These are phyloP conservation scores for Fomitopsis palustris DNA, from an alignment of 1,284 basidiomycete species.

Conservation along the genomic window DNA sequence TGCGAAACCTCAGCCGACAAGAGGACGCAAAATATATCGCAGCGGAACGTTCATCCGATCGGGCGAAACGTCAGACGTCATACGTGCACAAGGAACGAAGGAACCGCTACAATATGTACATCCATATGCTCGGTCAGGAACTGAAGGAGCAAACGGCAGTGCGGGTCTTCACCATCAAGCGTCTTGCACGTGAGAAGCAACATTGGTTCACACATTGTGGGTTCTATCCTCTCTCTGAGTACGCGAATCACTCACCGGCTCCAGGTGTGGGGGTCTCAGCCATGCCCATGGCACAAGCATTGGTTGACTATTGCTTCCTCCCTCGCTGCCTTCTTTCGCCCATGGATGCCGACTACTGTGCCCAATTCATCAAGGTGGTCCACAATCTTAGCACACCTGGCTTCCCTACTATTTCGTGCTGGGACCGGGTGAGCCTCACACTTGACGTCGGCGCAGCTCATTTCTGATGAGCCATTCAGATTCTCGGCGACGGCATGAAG, in stretches of 20 bases:
- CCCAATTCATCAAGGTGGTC: constrained; percentile 85
- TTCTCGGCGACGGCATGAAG: constrained; percentile 82
- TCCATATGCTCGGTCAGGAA: constrained; percentile 58
- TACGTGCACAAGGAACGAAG: constrained; percentile 54
- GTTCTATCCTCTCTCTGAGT: neutral
- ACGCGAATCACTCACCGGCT: neutral
- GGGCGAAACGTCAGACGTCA: constrained; percentile 51
- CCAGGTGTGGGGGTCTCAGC: constrained; percentile 12
- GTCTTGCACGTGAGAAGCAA: constrained; percentile 76
- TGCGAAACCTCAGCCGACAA: constrained; percentile 56
- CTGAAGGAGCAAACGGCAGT: constrained; percentile 74
- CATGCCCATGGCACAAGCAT: constrained; percentile 46
- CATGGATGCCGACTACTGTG: constrained; percentile 94
- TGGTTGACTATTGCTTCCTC: constrained; percentile 91
- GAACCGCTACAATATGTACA: constrained; percentile 58
- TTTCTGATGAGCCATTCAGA: constrained; percentile 34
- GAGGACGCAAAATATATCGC: constrained; percentile 55
- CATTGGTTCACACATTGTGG: constrained; percentile 85
- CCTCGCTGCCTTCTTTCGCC: constrained; percentile 91
- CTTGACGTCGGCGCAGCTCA: neutral
- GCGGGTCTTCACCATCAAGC: constrained; percentile 70
- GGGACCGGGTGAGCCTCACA: constrained; percentile 64
- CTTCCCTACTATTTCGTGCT: constrained; percentile 84
- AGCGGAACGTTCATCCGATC: constrained; percentile 65
- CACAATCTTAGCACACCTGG: constrained; percentile 85